A percentile compares a stretch with the other conserved stretches of the same genome.
Evolutionary conservation across 305 asterid species (phyloP).

Genomic region (Caryopteris hybrid): DNA sequence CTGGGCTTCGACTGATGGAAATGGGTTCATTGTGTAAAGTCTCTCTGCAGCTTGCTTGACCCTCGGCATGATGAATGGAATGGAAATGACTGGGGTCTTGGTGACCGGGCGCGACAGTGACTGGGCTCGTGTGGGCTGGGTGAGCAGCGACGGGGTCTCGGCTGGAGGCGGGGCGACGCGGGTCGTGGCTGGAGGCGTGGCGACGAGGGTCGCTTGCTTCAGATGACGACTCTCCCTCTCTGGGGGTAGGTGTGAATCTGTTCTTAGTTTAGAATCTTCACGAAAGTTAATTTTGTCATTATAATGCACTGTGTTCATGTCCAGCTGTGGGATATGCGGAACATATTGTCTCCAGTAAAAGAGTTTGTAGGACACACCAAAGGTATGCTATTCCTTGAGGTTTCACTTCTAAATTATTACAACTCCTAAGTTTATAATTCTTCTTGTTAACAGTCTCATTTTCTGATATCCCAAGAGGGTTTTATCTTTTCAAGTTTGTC

Average conservation of each 20-base stretch:
- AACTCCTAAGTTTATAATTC: no score
- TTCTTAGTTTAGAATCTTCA: constrained; percentile 9
- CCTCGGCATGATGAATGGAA: no score
- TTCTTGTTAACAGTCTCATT: not conserved
- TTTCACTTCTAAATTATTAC: constrained; percentile 8
- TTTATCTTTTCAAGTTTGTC: not conserved
- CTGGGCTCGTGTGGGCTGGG: no score
- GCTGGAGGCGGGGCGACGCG: no score
- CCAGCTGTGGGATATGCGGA: constrained; percentile 99
- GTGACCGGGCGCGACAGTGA: no score
- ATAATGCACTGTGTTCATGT: constrained; percentile 28
- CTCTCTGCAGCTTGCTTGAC: no score
- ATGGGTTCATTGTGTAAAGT: no score
- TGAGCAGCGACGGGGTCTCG: no score
- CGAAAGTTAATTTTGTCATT: not conserved
- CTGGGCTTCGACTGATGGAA: no score
- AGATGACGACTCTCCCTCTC: constrained; percentile 81
- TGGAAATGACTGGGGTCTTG: no score
- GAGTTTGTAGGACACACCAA: constrained; percentile 98
- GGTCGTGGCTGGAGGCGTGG: no score
- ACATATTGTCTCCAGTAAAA: constrained; percentile 80
- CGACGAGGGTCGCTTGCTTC: constrained; percentile 82
- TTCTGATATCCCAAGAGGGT: not conserved
- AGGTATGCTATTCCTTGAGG: constrained; percentile 48
- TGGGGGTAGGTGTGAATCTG: constrained; percentile 39